Conservation (phyloP, 176 grass and related monocot species). For the Raddia distichophylla region DNA sequence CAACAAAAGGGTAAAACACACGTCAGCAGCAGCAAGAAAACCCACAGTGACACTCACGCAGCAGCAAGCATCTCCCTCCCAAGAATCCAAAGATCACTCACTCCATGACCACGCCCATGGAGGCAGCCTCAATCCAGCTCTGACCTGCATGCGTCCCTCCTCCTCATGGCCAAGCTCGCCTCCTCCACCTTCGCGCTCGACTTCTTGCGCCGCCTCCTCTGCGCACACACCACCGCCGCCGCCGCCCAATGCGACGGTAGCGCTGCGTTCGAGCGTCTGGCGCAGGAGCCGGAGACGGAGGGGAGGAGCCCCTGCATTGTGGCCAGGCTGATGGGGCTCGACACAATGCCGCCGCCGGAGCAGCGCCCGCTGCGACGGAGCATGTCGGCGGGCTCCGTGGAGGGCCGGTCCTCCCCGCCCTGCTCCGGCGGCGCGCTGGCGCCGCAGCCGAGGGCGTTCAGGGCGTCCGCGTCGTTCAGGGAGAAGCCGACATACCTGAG, state of each 20-base stretch:
- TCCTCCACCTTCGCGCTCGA: conserved; percentile 46
- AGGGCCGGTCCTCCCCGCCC: conserved; percentile 49
- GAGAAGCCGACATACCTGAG: conserved; percentile 65
- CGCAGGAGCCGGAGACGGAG: not conserved
- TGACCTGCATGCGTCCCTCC: not conserved
- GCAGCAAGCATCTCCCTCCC: not conserved
- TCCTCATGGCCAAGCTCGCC: conserved; percentile 55
- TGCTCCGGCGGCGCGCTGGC: conserved; percentile 29
- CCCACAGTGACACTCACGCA: not conserved
- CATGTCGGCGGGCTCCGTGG: conserved; percentile 53
- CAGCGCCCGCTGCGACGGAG: conserved; percentile 33
- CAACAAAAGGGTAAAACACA: not conserved
- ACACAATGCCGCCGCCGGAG: conserved; percentile 57
- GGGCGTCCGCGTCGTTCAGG: conserved; percentile 38
- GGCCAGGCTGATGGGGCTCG: conserved; percentile 88
- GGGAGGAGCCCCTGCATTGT: conserved; percentile 69
- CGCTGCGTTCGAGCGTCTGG: not conserved
- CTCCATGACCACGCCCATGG: not conserved
- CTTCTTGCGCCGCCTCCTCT: conserved; percentile 65
- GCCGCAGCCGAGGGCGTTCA: conserved; percentile 30
- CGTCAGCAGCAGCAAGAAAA: not conserved
- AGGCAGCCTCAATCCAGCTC: not conserved
- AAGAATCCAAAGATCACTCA: not conserved
- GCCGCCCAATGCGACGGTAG: not conserved
- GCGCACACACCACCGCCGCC: conserved; percentile 36